A percentile compares a stretch with the other conserved stretches of the same genome.
These are phyloP conservation scores for Gilbertella persicaria DNA, from an alignment of 371 early-diverging fungal genomes.

Conservation along the genomic window DNA sequence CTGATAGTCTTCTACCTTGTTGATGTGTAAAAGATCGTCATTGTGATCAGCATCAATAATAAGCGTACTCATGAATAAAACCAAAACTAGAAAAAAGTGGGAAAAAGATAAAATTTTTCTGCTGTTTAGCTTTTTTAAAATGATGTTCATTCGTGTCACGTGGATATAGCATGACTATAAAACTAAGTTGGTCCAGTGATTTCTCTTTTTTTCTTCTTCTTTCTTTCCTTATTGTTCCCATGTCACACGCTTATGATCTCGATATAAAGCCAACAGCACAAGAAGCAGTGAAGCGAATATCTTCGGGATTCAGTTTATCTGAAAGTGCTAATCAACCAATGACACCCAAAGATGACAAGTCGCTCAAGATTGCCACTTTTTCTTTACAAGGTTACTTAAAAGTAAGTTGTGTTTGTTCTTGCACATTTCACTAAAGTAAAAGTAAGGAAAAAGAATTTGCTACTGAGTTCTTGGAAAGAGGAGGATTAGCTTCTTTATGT, in stretches of 20 bases:
- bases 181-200: too few species aligned
- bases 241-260: slow-evolving; percentile 30
- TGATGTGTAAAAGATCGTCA: background rate
- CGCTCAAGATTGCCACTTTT: slow-evolving; percentile 65
- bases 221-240: background rate
- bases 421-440: too few species aligned
- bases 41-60: background rate
- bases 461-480: slow-evolving; percentile 64
- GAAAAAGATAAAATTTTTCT: too few species aligned
- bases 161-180: too few species aligned
- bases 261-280: slow-evolving; percentile 40
- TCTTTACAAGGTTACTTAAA: slow-evolving; percentile 68
- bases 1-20: background rate
- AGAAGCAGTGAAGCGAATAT: slow-evolving; percentile 49
- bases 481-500: slow-evolving; percentile 65
- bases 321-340: slow-evolving; percentile 18
- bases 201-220: too few species aligned
- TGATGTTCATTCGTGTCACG: too few species aligned
- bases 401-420: slow-evolving; percentile 28
- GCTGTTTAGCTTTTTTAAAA: too few species aligned
- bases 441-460: slow-evolving; percentile 72
- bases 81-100: too few species aligned
- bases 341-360: slow-evolving; percentile 54
- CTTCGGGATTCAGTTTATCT: slow-evolving; percentile 30
- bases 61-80: background rate